Evolutionary conservation across 805 yeast genomes (phyloP).

Genomic region (Yarrowia deformans): DNA sequence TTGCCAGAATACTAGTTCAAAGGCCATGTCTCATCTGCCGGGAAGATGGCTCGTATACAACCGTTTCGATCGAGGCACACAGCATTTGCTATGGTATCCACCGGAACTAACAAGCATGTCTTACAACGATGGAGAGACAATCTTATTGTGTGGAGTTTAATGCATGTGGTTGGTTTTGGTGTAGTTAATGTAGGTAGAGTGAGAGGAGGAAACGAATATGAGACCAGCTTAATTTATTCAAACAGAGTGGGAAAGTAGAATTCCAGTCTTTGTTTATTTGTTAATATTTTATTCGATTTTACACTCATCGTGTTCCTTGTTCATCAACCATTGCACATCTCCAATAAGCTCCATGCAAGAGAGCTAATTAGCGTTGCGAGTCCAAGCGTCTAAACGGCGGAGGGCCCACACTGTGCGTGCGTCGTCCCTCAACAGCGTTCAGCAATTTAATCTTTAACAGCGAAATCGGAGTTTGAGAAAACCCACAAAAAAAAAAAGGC

Average conservation of each 20-base stretch:
- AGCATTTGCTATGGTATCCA: not conserved
- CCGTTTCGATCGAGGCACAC: not conserved
- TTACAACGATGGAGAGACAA: not conserved
- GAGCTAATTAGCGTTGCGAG: not conserved
- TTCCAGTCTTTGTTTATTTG: no score
- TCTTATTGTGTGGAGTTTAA: constrained; percentile 4
- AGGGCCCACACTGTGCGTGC: not conserved
- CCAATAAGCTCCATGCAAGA: not conserved
- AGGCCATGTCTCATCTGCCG: no score
- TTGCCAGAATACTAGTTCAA: no score
- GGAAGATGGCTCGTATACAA: not conserved
- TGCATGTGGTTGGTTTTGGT: not conserved
- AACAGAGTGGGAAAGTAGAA: no score
- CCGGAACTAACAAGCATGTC: not conserved
- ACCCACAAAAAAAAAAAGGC: no score
- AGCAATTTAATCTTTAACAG: not conserved
- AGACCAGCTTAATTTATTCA: no score
- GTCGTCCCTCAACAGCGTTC: no score
- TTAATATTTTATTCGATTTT: not conserved
- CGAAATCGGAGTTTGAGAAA: no score
- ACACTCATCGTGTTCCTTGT: no score
- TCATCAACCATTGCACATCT: no score
- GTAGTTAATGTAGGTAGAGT: no score
- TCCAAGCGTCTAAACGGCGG: constrained; percentile 3
- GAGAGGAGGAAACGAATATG: no score